phyloP scores from a whole-genome alignment of 345 rosid genomes.

The Camelina laxa region DNA sequence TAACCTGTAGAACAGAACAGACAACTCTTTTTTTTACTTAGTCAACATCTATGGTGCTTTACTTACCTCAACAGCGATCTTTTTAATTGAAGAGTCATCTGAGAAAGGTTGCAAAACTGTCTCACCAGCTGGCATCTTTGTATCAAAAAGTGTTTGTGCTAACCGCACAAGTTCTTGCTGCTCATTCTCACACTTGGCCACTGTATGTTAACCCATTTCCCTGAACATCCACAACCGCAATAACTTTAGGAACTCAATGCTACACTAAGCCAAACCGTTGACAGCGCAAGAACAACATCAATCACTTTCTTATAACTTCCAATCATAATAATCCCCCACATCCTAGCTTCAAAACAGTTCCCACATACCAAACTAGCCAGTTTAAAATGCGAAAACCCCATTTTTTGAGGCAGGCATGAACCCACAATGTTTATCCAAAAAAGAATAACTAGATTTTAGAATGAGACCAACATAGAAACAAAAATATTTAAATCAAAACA shows the following conservation, averaged over 20 bases:
- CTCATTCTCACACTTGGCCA: conserved; percentile 66
- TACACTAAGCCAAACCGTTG: background rate
- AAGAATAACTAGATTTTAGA: too few relatives aligned
- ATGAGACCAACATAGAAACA: too few relatives aligned
- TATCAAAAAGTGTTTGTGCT: conserved; percentile 88
- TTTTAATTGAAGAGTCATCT: conserved; percentile 79
- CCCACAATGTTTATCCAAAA: background rate
- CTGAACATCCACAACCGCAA: conserved; percentile 45
- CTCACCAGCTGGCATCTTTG: conserved; percentile 86
- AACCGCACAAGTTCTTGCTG: conserved; percentile 69
- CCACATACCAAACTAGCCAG: background rate
- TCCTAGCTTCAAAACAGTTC: background rate
- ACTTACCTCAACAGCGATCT: conserved; percentile 73
- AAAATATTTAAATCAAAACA: too few relatives aligned
- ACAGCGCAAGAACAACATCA: conserved; percentile 1
- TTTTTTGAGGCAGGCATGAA: conserved; percentile 1
- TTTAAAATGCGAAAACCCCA: background rate
- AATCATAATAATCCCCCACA: background rate
- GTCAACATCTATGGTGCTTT: background rate
- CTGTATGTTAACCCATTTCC: conserved; percentile 80
- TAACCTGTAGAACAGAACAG: background rate
- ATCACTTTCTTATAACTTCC: background rate
- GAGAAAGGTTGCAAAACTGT: conserved; percentile 81
- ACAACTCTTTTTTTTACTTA: background rate
- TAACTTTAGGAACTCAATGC: conserved; percentile 1